Evolutionary conservation across 768 basidiomycete genomes (phyloP).

Genomic region (Tephrocybe sp.): DNA sequence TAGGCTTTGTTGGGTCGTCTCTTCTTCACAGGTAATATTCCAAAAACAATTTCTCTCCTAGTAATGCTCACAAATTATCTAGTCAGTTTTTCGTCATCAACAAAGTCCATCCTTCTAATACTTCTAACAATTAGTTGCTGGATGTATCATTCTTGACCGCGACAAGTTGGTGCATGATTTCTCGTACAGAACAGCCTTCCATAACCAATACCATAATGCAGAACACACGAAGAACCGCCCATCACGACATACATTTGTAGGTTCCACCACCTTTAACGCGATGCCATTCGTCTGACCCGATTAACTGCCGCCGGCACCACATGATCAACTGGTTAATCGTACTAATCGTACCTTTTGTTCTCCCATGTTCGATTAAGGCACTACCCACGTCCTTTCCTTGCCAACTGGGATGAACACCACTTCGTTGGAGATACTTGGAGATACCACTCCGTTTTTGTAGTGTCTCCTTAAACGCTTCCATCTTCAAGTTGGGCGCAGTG

Average conservation of each 20-base stretch:
- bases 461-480: slow-evolving; percentile 9
- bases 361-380: slow-evolving; percentile 10
- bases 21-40: slow-evolving; percentile 19
- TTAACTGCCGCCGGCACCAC: not conserved
- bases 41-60: too few relatives aligned
- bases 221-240: slow-evolving; percentile 34
- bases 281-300: slow-evolving; percentile 1
- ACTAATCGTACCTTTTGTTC: slow-evolving; percentile 7
- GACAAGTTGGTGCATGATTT: slow-evolving; percentile 32
- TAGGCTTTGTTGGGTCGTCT: slow-evolving; percentile 17
- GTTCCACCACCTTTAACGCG: slow-evolving; percentile 5
- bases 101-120: not conserved
- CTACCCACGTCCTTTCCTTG: slow-evolving; percentile 13
- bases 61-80: not conserved
- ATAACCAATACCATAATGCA: slow-evolving; percentile 7
- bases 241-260: slow-evolving; percentile 1
- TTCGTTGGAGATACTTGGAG: slow-evolving; percentile 9
- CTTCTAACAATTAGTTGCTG: too few relatives aligned
- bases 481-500: too few relatives aligned
- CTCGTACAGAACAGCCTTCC: not conserved
- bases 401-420: slow-evolving; percentile 8
- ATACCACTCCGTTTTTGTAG: slow-evolving; percentile 9
- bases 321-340: not conserved
- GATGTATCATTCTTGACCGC: slow-evolving; percentile 25
- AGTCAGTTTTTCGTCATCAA: slow-evolving; percentile 9